Percentiles rank a stretch among this genome's conserved stretches.
Conservation (phyloP, 768 basidiomycete species). For the Kwoniella shandongensis region DNA sequence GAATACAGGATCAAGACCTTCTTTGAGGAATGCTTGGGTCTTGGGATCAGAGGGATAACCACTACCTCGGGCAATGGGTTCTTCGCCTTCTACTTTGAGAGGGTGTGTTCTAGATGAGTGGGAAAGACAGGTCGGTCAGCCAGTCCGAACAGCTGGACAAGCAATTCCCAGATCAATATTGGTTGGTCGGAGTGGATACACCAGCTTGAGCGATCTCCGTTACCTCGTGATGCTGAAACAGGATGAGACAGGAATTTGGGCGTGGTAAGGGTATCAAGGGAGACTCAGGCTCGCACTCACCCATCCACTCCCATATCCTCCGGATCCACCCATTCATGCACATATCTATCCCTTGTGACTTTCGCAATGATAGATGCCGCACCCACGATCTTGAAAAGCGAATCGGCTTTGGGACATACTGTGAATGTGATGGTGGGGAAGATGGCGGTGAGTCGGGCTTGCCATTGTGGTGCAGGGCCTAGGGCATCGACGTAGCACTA, state of each 20-base stretch:
- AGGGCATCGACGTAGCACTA: constrained; percentile 75
- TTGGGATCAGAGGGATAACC: constrained; percentile 98
- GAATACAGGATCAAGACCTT: constrained; percentile 78
- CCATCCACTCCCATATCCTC: constrained; percentile 31
- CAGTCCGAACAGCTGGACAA: no score
- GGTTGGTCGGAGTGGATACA: no score
- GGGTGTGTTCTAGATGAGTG: neutral
- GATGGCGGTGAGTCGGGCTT: constrained; percentile 71
- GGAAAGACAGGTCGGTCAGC: neutral
- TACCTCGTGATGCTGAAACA: no score
- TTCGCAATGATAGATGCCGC: constrained; percentile 98
- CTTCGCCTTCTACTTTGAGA: constrained; percentile 22
- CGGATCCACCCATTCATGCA: constrained; percentile 70
- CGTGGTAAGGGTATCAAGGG: no score
- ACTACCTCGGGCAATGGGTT: constrained; percentile 61
- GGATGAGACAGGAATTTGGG: no score
- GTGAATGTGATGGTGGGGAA: constrained; percentile 87
- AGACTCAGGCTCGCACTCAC: constrained; percentile 8
- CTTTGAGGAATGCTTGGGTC: constrained; percentile 80
- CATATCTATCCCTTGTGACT: constrained; percentile 82
- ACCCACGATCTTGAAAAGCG: constrained; percentile 93
- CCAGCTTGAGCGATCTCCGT: no score
- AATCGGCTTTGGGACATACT: constrained; percentile 88
- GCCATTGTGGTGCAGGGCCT: constrained; percentile 80
- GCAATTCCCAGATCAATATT: no score